Evolutionary conservation across 176 grass and related monocot genomes (phyloP).

Genomic region (Saccharum spontaneum): DNA sequence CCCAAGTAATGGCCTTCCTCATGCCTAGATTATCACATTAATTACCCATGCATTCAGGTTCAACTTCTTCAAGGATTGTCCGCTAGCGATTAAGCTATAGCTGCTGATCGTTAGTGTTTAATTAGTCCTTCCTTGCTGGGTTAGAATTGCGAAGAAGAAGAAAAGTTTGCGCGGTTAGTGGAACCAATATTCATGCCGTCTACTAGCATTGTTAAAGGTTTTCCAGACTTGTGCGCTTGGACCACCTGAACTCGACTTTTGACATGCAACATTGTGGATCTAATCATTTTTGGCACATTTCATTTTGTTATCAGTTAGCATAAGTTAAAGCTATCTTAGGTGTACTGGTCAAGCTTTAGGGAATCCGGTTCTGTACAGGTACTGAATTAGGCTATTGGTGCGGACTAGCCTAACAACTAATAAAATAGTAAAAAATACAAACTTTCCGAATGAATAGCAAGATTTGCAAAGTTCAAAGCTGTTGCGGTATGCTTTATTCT

Average conservation of each 20-base stretch:
- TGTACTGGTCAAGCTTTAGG: not conserved
- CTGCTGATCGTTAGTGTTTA: not conserved
- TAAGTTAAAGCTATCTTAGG: not conserved
- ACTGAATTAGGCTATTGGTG: not conserved
- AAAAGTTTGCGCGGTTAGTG: not conserved
- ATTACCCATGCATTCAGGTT: not conserved
- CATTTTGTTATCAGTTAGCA: not conserved
- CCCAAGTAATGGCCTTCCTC: conserved; percentile 56
- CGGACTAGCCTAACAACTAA: not conserved
- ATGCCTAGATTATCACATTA: not conserved
- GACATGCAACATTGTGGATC: not conserved
- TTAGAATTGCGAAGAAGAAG: not conserved
- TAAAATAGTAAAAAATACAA: not conserved
- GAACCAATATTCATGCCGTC: not conserved
- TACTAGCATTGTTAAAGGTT: not conserved
- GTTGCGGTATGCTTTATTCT: not conserved
- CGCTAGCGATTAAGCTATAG: not conserved
- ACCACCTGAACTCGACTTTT: not conserved
- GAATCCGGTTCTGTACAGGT: conserved; percentile 27
- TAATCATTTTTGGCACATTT: not conserved
- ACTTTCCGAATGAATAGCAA: not conserved
- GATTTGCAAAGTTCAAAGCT: not conserved
- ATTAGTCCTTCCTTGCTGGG: not conserved
- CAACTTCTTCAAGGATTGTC: not conserved
- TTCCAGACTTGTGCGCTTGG: not conserved